phyloP scores from a whole-genome alignment of 768 basidiomycete species.

The Kondoa malvinella region DNA sequence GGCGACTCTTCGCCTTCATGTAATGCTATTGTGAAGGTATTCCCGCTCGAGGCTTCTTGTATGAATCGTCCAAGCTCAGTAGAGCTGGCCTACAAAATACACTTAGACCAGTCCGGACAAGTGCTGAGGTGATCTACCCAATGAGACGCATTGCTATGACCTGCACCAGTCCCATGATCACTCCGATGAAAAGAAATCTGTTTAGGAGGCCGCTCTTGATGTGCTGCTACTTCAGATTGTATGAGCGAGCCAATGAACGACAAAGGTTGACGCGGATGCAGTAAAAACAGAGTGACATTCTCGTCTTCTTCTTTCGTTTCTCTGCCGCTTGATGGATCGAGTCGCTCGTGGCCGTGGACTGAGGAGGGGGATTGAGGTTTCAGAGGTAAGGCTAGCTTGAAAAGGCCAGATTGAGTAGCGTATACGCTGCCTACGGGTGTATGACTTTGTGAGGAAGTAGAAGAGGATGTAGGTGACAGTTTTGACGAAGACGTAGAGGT shows the following conservation, averaged over 20 bases:
- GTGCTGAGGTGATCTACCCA: too few relatives aligned
- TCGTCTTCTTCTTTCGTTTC: background rate
- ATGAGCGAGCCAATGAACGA: background rate
- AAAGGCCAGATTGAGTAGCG: background rate
- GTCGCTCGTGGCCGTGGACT: background rate
- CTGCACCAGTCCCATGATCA: background rate
- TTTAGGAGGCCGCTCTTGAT: background rate
- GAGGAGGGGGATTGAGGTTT: background rate
- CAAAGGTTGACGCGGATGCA: background rate
- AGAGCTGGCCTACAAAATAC: background rate
- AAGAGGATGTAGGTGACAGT: too few relatives aligned
- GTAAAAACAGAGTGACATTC: background rate
- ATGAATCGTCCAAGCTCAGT: background rate
- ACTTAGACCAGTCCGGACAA: too few relatives aligned
- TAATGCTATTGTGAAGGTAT: background rate
- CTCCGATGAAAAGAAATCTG: background rate
- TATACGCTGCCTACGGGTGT: background rate
- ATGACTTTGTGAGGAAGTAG: too few relatives aligned
- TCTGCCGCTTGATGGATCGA: too few relatives aligned
- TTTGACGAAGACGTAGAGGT: too few relatives aligned
- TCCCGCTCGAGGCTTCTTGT: background rate
- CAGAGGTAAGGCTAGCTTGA: background rate
- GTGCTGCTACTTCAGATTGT: background rate
- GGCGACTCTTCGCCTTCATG: background rate
- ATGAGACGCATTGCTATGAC: background rate